Conservation (phyloP, 2,329 filamentous ascomycete genomes). For the Phoma sp. region DNA sequence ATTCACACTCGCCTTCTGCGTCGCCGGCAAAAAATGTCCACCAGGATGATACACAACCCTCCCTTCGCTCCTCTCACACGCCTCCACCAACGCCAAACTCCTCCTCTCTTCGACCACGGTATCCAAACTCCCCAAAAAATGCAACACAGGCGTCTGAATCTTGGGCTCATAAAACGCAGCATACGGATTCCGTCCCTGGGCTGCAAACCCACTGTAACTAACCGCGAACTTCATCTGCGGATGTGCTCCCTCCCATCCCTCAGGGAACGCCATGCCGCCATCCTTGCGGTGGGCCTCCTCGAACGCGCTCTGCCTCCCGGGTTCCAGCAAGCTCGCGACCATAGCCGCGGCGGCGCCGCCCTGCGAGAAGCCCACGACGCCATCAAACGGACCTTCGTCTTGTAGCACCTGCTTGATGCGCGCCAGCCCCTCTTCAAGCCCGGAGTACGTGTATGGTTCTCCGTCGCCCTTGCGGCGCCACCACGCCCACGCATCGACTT, state of each 20-base stretch:
- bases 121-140: conserved; percentile 83
- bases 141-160: conserved; percentile 77
- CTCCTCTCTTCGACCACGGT: conserved; percentile 83
- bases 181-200: conserved; percentile 65
- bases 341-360: conserved; percentile 68
- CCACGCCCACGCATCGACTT: conserved; percentile 80
- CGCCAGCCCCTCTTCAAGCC: conserved; percentile 71
- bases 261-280: conserved; percentile 58
- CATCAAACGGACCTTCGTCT: conserved; percentile 44
- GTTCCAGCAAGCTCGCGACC: conserved; percentile 74
- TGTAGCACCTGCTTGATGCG: conserved; percentile 58
- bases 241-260: conserved; percentile 50
- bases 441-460: conserved; percentile 64
- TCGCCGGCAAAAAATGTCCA: conserved; percentile 82
- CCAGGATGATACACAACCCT: conserved; percentile 77
- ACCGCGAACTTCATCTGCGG: conserved; percentile 67
- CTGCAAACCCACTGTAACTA: conserved; percentile 77
- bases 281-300: conserved; percentile 44
- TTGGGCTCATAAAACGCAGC: conserved; percentile 74
- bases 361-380: conserved; percentile 46
- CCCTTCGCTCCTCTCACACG: conserved; percentile 60
- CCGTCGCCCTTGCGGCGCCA: conserved; percentile 69
- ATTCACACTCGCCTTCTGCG: conserved; percentile 79
- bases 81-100: conserved; percentile 70
- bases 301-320: conserved; percentile 56